Evolutionary conservation across 805 yeast genomes (phyloP).

Genomic region (Saturnispora silvae): DNA sequence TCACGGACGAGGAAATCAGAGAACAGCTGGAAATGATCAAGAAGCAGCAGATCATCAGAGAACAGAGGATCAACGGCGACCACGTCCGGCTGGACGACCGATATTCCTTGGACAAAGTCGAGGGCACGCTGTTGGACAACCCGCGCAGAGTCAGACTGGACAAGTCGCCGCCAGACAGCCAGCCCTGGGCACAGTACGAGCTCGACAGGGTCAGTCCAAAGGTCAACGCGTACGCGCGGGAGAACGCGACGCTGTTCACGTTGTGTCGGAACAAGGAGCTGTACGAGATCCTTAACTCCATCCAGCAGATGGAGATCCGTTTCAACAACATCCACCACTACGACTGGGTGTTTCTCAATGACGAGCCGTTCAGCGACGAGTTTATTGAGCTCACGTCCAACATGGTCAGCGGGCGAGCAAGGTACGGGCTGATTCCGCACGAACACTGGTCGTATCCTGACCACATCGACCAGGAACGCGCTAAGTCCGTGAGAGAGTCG

Average conservation of each 20-base stretch:
- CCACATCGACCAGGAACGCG: slow-evolving; percentile 32
- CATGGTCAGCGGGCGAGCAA: slow-evolving; percentile 34
- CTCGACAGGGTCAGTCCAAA: slow-evolving; percentile 10
- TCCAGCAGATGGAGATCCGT: slow-evolving; percentile 30
- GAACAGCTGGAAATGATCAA: slow-evolving; percentile 9
- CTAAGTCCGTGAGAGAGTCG: slow-evolving; percentile 27
- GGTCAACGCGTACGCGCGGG: slow-evolving; percentile 35
- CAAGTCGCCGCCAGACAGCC: slow-evolving; percentile 7
- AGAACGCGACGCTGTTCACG: slow-evolving; percentile 56
- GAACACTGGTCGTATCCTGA: slow-evolving; percentile 46
- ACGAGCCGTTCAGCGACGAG: slow-evolving; percentile 33
- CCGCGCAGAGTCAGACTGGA: slow-evolving; percentile 7
- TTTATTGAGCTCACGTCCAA: slow-evolving; percentile 30
- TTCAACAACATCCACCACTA: slow-evolving; percentile 30
- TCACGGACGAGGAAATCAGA: slow-evolving; percentile 13
- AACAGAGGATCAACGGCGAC: neutral
- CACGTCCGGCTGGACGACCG: neutral
- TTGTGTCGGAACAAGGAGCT: slow-evolving; percentile 34
- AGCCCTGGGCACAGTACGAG: slow-evolving; percentile 11
- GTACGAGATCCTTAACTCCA: slow-evolving; percentile 30
- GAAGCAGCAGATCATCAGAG: slow-evolving; percentile 9
- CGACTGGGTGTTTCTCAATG: slow-evolving; percentile 41
- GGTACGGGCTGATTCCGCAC: slow-evolving; percentile 36
- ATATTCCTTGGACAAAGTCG: slow-evolving; percentile 3
- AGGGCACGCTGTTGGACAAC: slow-evolving; percentile 9